These are phyloP conservation scores for Cordyceps cateniannulata DNA, from an alignment of 2,329 filamentous ascomycete genomes.

Conservation along the genomic window DNA sequence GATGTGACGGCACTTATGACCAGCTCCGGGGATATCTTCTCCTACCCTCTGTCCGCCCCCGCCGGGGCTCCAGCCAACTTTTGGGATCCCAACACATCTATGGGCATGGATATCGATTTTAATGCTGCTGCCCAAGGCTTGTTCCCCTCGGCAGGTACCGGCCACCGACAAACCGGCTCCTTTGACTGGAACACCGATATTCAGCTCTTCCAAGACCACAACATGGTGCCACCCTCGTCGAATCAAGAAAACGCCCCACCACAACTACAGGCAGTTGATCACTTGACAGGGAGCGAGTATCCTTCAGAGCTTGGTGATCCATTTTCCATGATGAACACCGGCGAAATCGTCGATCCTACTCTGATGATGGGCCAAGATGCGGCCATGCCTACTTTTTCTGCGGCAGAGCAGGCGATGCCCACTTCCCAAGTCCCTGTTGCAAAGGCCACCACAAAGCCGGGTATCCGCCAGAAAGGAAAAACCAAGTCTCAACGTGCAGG, in stretches of 20 bases:
- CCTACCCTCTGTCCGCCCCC: conserved; percentile 54
- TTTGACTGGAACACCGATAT: conserved; percentile 52
- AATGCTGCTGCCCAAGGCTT: conserved; percentile 35
- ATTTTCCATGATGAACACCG: conserved; percentile 41
- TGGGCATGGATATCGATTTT: conserved; percentile 58
- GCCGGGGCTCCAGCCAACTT: conserved; percentile 45
- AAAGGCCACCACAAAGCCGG: conserved; percentile 2
- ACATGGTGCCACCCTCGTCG: conserved; percentile 24
- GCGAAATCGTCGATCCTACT: conserved; percentile 51
- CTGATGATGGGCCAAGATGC: conserved; percentile 50
- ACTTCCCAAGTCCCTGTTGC: background rate
- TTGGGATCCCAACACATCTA: conserved; percentile 48
- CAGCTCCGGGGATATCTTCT: conserved; percentile 49
- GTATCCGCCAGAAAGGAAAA: conserved; percentile 37
- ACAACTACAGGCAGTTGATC: conserved; percentile 19
- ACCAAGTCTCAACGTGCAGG: conserved; percentile 36
- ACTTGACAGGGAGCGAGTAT: conserved; percentile 23
- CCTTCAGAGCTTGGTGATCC: conserved; percentile 41
- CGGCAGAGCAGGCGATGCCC: conserved; percentile 23
- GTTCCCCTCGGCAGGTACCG: conserved; percentile 30
- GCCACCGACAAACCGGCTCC: conserved; percentile 42
- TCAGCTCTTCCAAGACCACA: conserved; percentile 48
- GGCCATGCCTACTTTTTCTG: conserved; percentile 34
- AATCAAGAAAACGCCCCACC: conserved; percentile 32
- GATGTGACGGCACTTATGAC: conserved; percentile 42